Evolutionary conservation across 2,329 filamentous ascomycete species (phyloP).

Genomic region (Xylariomycetidae sp.): DNA sequence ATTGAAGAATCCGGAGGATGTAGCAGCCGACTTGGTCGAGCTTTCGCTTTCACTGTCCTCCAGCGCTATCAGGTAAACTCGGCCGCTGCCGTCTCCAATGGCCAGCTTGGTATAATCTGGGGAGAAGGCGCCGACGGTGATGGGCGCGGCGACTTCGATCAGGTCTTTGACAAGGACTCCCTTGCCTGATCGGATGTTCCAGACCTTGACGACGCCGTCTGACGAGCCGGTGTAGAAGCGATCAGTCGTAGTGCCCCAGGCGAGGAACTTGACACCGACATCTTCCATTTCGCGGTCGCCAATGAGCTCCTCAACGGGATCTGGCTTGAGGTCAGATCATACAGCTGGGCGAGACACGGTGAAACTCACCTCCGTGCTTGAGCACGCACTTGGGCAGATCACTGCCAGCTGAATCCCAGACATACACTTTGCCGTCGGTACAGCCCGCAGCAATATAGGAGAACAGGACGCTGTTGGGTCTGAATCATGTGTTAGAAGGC

Average conservation of each 20-base stretch:
- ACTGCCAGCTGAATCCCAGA: constrained; percentile 55
- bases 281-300: constrained; percentile 49
- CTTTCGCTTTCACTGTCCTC: constrained; percentile 36
- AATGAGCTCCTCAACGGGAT: constrained; percentile 29
- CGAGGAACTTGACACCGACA: constrained; percentile 57
- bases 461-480: constrained; percentile 43
- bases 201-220: constrained; percentile 57
- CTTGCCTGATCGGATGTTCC: constrained; percentile 47
- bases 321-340: constrained; percentile 8
- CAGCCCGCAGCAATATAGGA: constrained; percentile 55
- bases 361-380: constrained; percentile 40
- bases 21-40: constrained; percentile 18
- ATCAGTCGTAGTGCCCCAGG: constrained; percentile 52
- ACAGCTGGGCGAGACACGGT: constrained; percentile 23
- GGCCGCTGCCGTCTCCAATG: constrained; percentile 56
- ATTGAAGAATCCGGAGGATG: constrained; percentile 24
- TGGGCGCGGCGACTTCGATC: constrained; percentile 47
- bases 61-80: constrained; percentile 48
- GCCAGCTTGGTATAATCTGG: constrained; percentile 48
- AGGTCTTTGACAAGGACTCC: constrained; percentile 45
- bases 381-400: constrained; percentile 52
- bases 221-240: constrained; percentile 59
- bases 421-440: constrained; percentile 55
- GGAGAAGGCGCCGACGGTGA: constrained; percentile 54
- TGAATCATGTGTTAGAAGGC: constrained; percentile 22